These are phyloP conservation scores for Juncus inflexus DNA, from an alignment of 176 grass and related monocot species.

Conservation along the genomic window DNA sequence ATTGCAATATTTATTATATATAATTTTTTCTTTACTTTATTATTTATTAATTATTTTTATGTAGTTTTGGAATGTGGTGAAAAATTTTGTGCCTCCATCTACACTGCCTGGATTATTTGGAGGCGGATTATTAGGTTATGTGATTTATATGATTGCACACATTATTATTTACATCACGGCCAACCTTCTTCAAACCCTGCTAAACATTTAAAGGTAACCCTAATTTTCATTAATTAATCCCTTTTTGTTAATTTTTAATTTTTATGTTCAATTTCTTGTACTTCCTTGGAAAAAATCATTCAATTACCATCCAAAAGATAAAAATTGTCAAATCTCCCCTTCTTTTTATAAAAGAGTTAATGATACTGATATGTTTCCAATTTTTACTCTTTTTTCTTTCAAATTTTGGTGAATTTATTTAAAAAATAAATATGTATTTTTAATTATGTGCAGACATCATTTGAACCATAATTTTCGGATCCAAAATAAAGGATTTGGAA, in stretches of 20 bases:
- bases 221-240: too few relatives aligned
- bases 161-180: conserved; percentile 90
- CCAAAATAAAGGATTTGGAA: conserved; percentile 87
- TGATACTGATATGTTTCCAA: neutral
- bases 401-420: neutral
- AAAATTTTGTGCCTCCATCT: conserved; percentile 46
- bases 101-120: conserved; percentile 71
- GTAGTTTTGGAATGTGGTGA: conserved; percentile 86
- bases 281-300: too few relatives aligned
- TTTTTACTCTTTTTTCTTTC: neutral
- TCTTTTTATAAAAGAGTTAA: neutral
- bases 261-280: neutral
- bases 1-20: too few relatives aligned
- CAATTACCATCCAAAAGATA: neutral
- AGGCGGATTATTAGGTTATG: conserved; percentile 77
- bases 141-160: conserved; percentile 97
- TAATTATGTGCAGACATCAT: conserved; percentile 50
- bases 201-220: conserved; percentile 69
- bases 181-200: conserved; percentile 68
- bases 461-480: conserved; percentile 90
- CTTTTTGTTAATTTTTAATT: neutral
- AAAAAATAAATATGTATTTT: neutral
- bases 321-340: too few relatives aligned
- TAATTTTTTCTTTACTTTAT: too few relatives aligned
- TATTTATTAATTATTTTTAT: conserved; percentile 15